These are phyloP conservation scores for Tardiomyces depauwii DNA, from an alignment of 1,139 yeast species.

Conservation along the genomic window DNA sequence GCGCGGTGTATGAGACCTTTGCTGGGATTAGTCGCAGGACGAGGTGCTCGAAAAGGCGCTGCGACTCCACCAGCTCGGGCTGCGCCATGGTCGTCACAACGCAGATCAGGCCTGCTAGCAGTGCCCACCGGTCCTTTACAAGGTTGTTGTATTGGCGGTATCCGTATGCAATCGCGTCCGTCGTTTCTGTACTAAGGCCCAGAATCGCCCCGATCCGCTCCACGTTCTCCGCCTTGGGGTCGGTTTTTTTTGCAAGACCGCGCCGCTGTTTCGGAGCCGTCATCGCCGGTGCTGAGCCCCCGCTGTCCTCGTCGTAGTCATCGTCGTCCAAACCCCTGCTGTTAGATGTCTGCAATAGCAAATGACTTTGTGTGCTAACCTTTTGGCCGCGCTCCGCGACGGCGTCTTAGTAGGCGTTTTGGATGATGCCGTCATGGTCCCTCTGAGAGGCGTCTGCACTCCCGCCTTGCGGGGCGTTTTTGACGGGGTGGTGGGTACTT, in stretches of 20 bases:
- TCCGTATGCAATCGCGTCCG: conserved; percentile 22
- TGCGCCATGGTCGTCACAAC: conserved; percentile 22
- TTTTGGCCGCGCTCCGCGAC: too few species aligned
- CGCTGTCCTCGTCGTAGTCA: conserved; percentile 2
- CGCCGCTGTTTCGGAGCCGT: conserved; percentile 6
- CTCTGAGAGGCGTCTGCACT: too few species aligned
- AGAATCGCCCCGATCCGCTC: conserved; percentile 14
- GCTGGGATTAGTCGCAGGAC: conserved; percentile 1
- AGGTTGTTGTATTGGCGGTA: conserved; percentile 20
- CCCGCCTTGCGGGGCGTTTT: too few species aligned
- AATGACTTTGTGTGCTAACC: too few species aligned
- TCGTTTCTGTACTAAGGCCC: conserved; percentile 14
- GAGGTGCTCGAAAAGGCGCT: conserved; percentile 5
- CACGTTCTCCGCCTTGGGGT: conserved; percentile 15
- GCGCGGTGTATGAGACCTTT: conserved; percentile 6
- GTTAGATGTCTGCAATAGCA: too few species aligned
- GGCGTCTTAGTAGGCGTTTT: too few species aligned
- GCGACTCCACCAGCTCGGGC: conserved; percentile 14
- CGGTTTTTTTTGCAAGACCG: conserved; percentile 5
- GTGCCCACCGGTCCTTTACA: conserved; percentile 28
- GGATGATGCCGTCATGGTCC: too few species aligned
- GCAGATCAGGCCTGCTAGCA: conserved; percentile 23
- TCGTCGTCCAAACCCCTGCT: conserved; percentile 3
- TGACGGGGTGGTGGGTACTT: too few species aligned
- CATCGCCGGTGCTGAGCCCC: conserved; percentile 4